Percentiles rank a stretch among this genome's conserved stretches.
Conservation (phyloP, 78 protist genomes). For the Dictyostelium purpureum region DNA sequence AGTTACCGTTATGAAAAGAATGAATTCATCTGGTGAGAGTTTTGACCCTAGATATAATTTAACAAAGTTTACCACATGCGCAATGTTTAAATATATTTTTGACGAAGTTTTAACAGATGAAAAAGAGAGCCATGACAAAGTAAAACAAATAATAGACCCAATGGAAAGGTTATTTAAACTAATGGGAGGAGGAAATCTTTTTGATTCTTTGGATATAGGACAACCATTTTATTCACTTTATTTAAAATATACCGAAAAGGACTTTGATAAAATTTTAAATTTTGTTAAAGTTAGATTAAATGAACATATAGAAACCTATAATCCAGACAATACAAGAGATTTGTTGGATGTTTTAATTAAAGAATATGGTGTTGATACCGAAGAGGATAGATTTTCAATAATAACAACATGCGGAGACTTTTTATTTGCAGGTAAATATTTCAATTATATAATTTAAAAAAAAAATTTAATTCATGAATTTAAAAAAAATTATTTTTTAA, state of each 20-base stretch:
- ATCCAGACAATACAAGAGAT: slow-evolving; percentile 26
- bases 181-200: not conserved
- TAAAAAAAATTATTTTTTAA: not conserved
- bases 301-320: not conserved
- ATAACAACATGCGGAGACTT: not conserved
- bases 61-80: not conserved
- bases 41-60: not conserved
- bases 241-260: not conserved
- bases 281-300: not conserved
- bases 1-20: not conserved
- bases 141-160: not conserved
- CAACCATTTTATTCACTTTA: not conserved
- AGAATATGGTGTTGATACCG: not conserved
- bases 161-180: not conserved
- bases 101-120: not conserved
- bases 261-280: not conserved
- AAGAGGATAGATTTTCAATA: not conserved
- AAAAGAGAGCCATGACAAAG: not conserved
- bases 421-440: slow-evolving; percentile 4
- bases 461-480: not conserved
- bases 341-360: slow-evolving; percentile 20
- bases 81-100: not conserved
- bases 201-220: not conserved
- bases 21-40: not conserved
- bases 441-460: not conserved